phyloP scores from a whole-genome alignment of 78 protist genomes.

The Protostelium mycophagum region DNA sequence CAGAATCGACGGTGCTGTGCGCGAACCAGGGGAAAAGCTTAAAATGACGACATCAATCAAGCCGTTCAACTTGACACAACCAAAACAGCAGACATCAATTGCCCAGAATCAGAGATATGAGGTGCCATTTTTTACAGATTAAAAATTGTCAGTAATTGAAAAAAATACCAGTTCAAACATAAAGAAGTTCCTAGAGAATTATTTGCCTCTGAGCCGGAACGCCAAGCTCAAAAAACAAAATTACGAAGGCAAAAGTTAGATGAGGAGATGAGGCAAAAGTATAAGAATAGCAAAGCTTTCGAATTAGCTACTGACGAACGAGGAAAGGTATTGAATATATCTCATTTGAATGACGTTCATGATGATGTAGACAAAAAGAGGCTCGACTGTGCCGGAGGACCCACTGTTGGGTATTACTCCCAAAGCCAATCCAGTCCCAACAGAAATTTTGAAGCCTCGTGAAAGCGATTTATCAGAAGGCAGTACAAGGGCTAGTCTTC shows the following conservation, averaged over 20 bases:
- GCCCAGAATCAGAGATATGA: not conserved
- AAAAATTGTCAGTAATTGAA: not conserved
- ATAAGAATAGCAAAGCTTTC: not conserved
- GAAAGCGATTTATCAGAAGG: not conserved
- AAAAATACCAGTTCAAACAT: not conserved
- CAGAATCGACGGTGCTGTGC: not conserved
- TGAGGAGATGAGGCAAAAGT: not conserved
- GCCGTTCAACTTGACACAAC: not conserved
- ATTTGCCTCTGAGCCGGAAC: not conserved
- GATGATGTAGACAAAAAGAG: not conserved
- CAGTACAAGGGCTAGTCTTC: not conserved
- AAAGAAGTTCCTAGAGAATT: not conserved
- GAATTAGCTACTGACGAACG: not conserved
- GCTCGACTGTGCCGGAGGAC: not conserved
- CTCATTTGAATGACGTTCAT: not conserved
- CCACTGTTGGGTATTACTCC: not conserved
- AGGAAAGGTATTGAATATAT: not conserved
- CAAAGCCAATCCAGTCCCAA: not conserved
- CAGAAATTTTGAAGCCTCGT: not conserved
- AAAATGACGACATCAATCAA: not conserved
- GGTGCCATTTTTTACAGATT: not conserved
- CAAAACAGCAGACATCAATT: too few relatives aligned
- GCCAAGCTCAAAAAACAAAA: not conserved
- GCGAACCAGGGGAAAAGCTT: not conserved
- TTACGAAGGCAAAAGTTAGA: not conserved